These are phyloP conservation scores for Sphagnum fallax DNA, from an alignment of 228 moss, liverwort and hornwort genomes.

Conservation along the genomic window DNA sequence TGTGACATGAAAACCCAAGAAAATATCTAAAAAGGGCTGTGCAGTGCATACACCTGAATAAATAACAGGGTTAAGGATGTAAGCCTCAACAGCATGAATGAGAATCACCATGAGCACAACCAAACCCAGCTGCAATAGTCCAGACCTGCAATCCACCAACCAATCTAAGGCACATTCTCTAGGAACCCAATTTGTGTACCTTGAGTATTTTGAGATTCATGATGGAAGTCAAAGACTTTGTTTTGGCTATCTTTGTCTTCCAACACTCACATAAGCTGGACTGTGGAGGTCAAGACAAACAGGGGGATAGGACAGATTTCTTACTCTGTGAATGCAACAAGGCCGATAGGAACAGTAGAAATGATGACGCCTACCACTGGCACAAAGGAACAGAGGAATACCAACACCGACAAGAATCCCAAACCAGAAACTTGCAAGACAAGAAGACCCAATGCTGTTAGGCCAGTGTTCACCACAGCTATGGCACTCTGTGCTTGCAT, in stretches of 20 bases:
- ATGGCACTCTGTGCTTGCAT: conserved; percentile 62
- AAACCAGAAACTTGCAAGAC: conserved; percentile 41
- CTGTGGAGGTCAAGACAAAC: too few species aligned
- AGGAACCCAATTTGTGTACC: neutral
- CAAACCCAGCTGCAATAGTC: conserved; percentile 35
- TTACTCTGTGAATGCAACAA: conserved; percentile 54
- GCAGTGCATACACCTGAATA: conserved; percentile 34
- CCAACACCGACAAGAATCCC: conserved; percentile 40
- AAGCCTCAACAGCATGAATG: conserved; percentile 59
- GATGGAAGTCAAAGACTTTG: too few species aligned
- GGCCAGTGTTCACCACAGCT: conserved; percentile 46
- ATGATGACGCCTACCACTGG: conserved; percentile 59
- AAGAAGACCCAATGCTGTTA: conserved; percentile 44
- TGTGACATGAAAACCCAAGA: too few species aligned
- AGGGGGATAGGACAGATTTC: neutral
- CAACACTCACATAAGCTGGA: too few species aligned
- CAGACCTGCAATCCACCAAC: conserved; percentile 18
- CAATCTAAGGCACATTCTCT: neutral
- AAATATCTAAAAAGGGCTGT: too few species aligned
- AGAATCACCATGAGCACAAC: conserved; percentile 55
- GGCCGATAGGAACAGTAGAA: conserved; percentile 58
- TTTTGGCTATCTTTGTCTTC: too few species aligned
- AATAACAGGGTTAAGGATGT: conserved; percentile 52
- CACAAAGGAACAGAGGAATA: conserved; percentile 52
- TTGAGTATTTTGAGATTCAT: neutral